These are phyloP conservation scores for Russula griseocarnosa DNA, from an alignment of 768 basidiomycete genomes.

Conservation along the genomic window DNA sequence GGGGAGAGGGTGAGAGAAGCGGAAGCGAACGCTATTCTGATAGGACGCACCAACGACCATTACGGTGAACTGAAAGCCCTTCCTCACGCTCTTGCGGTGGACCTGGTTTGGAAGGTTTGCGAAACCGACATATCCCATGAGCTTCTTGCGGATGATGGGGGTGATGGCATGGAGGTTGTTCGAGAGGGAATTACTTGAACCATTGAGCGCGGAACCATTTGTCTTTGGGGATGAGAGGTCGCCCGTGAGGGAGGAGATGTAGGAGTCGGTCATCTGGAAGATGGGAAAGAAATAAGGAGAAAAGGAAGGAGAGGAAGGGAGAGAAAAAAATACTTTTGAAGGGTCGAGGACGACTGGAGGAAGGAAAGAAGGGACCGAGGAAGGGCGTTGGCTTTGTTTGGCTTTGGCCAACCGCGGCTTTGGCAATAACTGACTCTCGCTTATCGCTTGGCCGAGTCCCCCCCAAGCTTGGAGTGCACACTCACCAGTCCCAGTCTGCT, in stretches of 20 bases:
- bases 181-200: slow-evolving; percentile 57
- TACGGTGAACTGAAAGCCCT: slow-evolving; percentile 97
- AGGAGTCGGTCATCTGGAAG: slow-evolving; percentile 69
- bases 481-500: slow-evolving; percentile 17
- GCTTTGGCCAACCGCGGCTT: slow-evolving; percentile 44
- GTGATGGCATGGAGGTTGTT: slow-evolving; percentile 32
- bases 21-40: slow-evolving; percentile 27
- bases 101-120: slow-evolving; percentile 99
- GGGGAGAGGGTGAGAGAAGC: slow-evolving; percentile 3
- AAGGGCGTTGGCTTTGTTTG: slow-evolving; percentile 36
- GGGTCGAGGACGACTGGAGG: slow-evolving; percentile 49
- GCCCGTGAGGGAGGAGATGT: slow-evolving; percentile 62
- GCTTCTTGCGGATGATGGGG: slow-evolving; percentile 73
- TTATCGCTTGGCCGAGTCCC: neutral
- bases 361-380: slow-evolving; percentile 39
- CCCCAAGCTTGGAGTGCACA: neutral
- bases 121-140: slow-evolving; percentile 94
- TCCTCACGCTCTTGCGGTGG: slow-evolving; percentile 95
- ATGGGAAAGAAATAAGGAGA: slow-evolving; percentile 27
- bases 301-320: slow-evolving; percentile 28
- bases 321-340: slow-evolving; percentile 34
- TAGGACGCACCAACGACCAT: slow-evolving; percentile 94
- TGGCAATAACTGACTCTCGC: slow-evolving; percentile 43
- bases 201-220: slow-evolving; percentile 59
- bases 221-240: slow-evolving; percentile 48